A percentile compares a stretch with the other conserved stretches of the same genome.
These are phyloP conservation scores for Neurospora tetraspora DNA, from an alignment of 495 filamentous ascomycete genomes.

Conservation along the genomic window DNA sequence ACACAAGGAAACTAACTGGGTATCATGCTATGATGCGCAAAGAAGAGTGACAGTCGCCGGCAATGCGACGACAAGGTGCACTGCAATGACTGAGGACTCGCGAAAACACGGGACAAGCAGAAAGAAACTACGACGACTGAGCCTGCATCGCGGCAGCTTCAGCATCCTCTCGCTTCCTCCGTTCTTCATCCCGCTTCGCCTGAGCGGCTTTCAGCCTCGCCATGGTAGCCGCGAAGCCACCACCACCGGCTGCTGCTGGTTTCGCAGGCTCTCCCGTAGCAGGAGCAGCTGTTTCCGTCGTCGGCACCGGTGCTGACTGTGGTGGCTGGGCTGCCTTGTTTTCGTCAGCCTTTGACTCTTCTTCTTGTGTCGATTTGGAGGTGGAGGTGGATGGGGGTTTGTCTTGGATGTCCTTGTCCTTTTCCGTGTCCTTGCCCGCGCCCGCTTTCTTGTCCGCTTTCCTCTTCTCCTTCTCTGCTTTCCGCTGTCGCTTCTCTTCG, in stretches of 20 bases:
- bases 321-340: conserved; percentile 4
- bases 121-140: not conserved
- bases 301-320: conserved; percentile 1
- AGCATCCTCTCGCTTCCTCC: conserved; percentile 8
- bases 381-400: conserved; percentile 11
- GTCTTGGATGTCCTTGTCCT: conserved; percentile 2
- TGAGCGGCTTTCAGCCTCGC: conserved; percentile 31
- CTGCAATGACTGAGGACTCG: not conserved
- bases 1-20: not conserved
- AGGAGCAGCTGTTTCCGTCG: not conserved
- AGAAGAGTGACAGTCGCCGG: not conserved
- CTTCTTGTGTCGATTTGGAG: not conserved
- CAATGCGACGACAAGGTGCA: not conserved
- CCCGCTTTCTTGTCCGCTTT: conserved; percentile 19
- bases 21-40: not conserved
- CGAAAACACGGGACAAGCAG: not conserved
- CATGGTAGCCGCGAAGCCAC: conserved; percentile 28
- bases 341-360: conserved; percentile 24
- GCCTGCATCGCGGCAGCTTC: conserved; percentile 15
- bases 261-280: conserved; percentile 1
- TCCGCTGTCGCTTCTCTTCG: conserved; percentile 17
- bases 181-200: conserved; percentile 24
- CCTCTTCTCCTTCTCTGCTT: conserved; percentile 25
- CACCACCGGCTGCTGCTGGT: not conserved
- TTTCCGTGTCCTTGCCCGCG: conserved; percentile 10